Evolutionary conservation across 1,139 yeast genomes (phyloP), one percentile per base, ranked within the genome.

Genomic region (Suhomyces bolitotheri): DNA sequence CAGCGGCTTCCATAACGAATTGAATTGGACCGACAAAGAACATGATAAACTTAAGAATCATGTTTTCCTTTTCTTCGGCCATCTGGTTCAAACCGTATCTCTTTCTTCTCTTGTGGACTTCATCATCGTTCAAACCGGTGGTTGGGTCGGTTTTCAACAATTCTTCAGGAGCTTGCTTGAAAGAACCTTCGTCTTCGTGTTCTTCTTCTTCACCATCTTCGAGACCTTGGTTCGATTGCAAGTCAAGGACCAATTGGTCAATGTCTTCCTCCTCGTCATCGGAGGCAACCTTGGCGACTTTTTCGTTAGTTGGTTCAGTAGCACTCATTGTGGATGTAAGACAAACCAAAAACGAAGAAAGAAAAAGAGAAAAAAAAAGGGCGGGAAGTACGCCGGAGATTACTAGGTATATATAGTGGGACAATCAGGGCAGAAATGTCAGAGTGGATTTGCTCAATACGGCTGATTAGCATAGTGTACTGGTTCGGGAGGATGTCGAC

Each of bases 1-100:
- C 97, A 59, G 97, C 97, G 63, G 95, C 89, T 74, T 89, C 97
- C 97, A 90, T 90, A 64, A 90, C 97, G 82, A 90, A 90, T 76
- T 90, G 97, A 67, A 90, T 89, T 53, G 97, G 97, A 73, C 97
- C 97, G 50, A 90, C 86, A 66, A 90, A 90, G 78, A 88, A 90
- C 88, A 82, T 80, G 58, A 86, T 62, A 65, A 90, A 89, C 76
- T 90, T 90, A 53, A 88, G 66, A 43, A 88, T 58, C 69, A 86
- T 50, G 71, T 85, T 86, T 71, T 87, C 96, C 58, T 79, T 71
- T 64, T 89, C 96, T 71, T 90, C 97, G 51, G 90, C 83, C 95
- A 90, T 87, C 72, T 86, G 92, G 71, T 90, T 90, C 54, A 80
- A 69, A 75, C 97, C 97, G 61, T 71, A 90, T 78, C 84, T 87